Evolutionary conservation across 371 early-diverging fungal species (phyloP).

Genomic region (Cladochytrium tenue): DNA sequence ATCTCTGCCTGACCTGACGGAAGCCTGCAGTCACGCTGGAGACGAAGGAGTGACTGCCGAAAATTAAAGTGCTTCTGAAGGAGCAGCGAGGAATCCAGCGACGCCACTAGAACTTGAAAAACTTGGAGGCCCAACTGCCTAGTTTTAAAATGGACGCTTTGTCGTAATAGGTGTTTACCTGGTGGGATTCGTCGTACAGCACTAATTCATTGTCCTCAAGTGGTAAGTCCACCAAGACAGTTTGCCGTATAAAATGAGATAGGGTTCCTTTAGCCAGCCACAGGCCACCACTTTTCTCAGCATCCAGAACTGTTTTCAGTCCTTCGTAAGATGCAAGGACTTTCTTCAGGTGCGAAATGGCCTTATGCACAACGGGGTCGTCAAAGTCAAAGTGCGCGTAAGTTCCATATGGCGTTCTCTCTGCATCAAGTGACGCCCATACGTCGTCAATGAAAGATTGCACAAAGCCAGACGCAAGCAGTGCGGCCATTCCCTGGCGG

Average conservation of each 20-base stretch:
- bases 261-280: slow-evolving; percentile 12
- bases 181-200: slow-evolving; percentile 36
- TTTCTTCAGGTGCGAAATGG: slow-evolving; percentile 35
- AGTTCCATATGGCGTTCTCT: slow-evolving; percentile 2
- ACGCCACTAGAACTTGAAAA: slow-evolving; percentile 26
- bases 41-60: slow-evolving; percentile 24
- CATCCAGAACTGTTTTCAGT: slow-evolving; percentile 21
- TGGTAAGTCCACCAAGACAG: slow-evolving; percentile 19
- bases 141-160: background rate
- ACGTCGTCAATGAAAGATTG: slow-evolving; percentile 30
- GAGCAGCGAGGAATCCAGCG: slow-evolving; percentile 39
- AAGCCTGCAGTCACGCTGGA: slow-evolving; percentile 22
- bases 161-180: slow-evolving; percentile 13
- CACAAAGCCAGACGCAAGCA: slow-evolving; percentile 32
- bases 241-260: slow-evolving; percentile 19
- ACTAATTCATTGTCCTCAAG: slow-evolving; percentile 10
- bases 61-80: slow-evolving; percentile 33
- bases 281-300: slow-evolving; percentile 4
- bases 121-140: slow-evolving; percentile 42
- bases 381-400: slow-evolving; percentile 28
- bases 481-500: slow-evolving; percentile 40
- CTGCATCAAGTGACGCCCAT: slow-evolving; percentile 18
- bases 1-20: background rate
- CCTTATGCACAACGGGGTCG: slow-evolving; percentile 31
- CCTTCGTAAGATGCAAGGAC: slow-evolving; percentile 38